Evolutionary conservation across 306 rosid species (phyloP), one percentile per base, ranked within the genome.

Genomic region (Cicer chorassanicum): DNA sequence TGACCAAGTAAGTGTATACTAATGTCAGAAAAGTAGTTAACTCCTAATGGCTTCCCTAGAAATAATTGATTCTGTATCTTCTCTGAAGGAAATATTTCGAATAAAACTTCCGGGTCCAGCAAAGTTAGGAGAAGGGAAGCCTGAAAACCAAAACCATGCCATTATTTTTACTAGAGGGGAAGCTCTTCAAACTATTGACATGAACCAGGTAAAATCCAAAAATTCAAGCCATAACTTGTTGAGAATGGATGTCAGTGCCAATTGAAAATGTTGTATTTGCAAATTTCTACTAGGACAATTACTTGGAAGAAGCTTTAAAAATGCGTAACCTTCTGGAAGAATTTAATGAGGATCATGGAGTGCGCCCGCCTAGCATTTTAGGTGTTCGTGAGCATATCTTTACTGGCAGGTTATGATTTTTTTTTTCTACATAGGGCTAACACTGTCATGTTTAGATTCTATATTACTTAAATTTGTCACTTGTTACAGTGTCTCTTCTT

Each of bases 321-420:
- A 94, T 94, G 98, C 90, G 99, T 53, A 92, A 94, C 89, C 97
- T 94, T 82, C 80, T 94, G 59, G 99, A 92, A 90, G 99, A 94
- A 84, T 92, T 92, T 78, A 84, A 80, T 34, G 92, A 90, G 89
- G 93, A 90, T 70, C 99, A 94, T 78, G 99, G 99, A 66, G 86
- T 94, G 70, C 96, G 96, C 76, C 84, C 89, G 44, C 95, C 99
- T 54, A 86, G 92, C 71, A 92, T 94, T 67, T 80, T 94, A 78
- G 99, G 99, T 78, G 97, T 92, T 73, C 96, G 99, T 59, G 99
- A 94, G 82, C 97, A 94, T 82, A 84, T 94, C 68, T 94, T 94
- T 79, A 94, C 99, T 49, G 99, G 99, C 82, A 89, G 99, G 97
- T 94, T 81, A 72, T 72, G 75, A 77, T 38, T 40, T 34, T 44